Conservation (phyloP, 176 grass and related monocot genomes). For the Zoysia japonica region DNA sequence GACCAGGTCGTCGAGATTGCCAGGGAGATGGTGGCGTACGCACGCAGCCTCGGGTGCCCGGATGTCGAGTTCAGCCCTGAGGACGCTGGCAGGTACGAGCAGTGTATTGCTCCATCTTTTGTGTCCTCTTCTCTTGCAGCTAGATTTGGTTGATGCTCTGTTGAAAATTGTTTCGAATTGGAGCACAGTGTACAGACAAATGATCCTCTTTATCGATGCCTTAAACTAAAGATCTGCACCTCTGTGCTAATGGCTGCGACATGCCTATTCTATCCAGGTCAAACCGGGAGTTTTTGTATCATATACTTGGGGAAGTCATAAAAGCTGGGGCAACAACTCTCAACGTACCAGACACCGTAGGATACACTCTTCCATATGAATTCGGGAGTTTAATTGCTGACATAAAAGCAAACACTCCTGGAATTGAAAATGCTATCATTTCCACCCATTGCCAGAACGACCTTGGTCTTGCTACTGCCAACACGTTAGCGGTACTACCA, state of each 20-base stretch:
- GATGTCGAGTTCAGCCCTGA: conserved; percentile 94
- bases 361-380: conserved; percentile 86
- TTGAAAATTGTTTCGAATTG: not conserved
- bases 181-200: not conserved
- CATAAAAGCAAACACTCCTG: conserved; percentile 86
- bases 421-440: conserved; percentile 88
- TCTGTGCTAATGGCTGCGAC: not conserved
- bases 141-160: not conserved
- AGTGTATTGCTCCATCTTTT: no score
- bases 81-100: conserved; percentile 79
- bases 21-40: conserved; percentile 81
- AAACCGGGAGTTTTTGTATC: conserved; percentile 84
- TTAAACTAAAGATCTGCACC: no score
- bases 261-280: conserved; percentile 53
- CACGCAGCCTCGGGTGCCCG: conserved; percentile 70
- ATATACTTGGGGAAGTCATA: conserved; percentile 90
- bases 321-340: conserved; percentile 95
- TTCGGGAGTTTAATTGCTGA: conserved; percentile 81
- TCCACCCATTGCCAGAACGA: conserved; percentile 99
- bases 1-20: conserved; percentile 68
- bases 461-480: conserved; percentile 93
- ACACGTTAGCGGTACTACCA: conserved; percentile 75
- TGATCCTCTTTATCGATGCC: not conserved
- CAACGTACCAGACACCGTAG: conserved; percentile 95
- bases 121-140: not conserved